These are phyloP conservation scores for Umbelopsis sp. DNA, from an alignment of 192 early-diverging fungal species.

Conservation along the genomic window DNA sequence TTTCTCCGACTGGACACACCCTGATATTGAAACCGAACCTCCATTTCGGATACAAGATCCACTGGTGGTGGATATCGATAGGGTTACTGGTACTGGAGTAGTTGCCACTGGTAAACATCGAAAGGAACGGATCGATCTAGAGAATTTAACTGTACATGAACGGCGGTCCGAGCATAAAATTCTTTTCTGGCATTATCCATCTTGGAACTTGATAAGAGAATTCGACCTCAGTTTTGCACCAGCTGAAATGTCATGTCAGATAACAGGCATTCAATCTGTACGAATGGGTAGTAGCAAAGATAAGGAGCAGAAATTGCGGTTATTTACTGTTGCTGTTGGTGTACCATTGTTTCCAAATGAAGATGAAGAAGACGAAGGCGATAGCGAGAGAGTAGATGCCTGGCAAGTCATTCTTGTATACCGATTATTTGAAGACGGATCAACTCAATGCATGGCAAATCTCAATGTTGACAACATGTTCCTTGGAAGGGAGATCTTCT, in stretches of 20 bases:
- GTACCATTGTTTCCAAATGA: constrained; percentile 12
- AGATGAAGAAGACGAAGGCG: constrained; percentile 17
- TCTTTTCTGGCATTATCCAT: constrained; percentile 40
- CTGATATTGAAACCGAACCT: constrained; percentile 8
- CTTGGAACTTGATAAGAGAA: constrained; percentile 29
- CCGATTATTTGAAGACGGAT: constrained; percentile 34
- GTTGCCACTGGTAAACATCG: constrained; percentile 43
- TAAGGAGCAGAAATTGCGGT: constrained; percentile 11
- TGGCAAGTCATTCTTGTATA: constrained; percentile 39
- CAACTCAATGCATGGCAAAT: constrained; percentile 28
- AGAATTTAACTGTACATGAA: not conserved
- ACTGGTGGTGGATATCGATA: constrained; percentile 36
- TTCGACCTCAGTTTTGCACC: constrained; percentile 36
- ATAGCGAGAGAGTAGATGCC: constrained; percentile 6
- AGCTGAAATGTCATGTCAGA: constrained; percentile 33
- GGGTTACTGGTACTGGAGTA: constrained; percentile 24
- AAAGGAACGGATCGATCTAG: not conserved
- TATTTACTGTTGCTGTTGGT: constrained; percentile 39
- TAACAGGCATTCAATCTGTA: constrained; percentile 38
- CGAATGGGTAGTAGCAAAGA: not conserved
- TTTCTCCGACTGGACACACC: constrained; percentile 18
- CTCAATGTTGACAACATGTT: constrained; percentile 23
- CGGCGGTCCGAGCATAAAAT: constrained; percentile 33
- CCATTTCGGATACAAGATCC: constrained; percentile 41
- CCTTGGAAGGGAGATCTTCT: constrained; percentile 31